Evolutionary conservation across 345 rosid species (phyloP), one percentile per base, ranked within the genome.

Genomic region (Eucalyptus brandiana): DNA sequence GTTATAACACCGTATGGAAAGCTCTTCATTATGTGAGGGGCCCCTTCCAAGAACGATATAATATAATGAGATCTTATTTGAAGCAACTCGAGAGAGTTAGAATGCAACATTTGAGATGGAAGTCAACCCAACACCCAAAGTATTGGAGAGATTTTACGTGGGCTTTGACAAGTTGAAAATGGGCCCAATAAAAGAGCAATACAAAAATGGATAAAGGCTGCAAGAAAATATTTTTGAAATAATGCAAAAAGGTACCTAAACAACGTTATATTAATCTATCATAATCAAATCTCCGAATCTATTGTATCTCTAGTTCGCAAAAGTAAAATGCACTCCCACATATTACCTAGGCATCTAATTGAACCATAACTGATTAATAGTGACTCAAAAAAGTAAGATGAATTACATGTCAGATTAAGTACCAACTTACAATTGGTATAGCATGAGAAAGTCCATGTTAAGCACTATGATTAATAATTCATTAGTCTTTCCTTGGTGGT

Each of bases 231-330:
- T 19, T 53, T 53, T 53, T 8, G 11, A 21, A 21, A 53, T 53
- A 21, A 53, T 53, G 58, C 5, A 56, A 56, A 24, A 56, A 5
- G 10, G 62, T 24, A 56, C 62, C 28, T 56, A 3, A 56, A 24
- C 26, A 26, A 56, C 1, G 2, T 24, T 56, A 24, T 9, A 56
- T 56, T 56, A 56, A 56, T 56, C 62, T 56, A 56, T 0, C 0
- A 1, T 56, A 9, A 56, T 24, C 13, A 56, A 56, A 5, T 56
- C 1, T 12, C 0, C 0, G 6, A 56, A 24, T 24, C 13, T 23
- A 56, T 56, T 56, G 14, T 2, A 56, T 56, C 7, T 56, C 6
- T 56, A 24, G 62, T 24, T 56, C 6, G 3, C 30, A 56, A 56
- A 56, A 56, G 5, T 56, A 56, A 56, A 56, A 56, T 56, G 30